Conservation (phyloP, 805 yeast species). For the Maudiozyma turicensis region DNA sequence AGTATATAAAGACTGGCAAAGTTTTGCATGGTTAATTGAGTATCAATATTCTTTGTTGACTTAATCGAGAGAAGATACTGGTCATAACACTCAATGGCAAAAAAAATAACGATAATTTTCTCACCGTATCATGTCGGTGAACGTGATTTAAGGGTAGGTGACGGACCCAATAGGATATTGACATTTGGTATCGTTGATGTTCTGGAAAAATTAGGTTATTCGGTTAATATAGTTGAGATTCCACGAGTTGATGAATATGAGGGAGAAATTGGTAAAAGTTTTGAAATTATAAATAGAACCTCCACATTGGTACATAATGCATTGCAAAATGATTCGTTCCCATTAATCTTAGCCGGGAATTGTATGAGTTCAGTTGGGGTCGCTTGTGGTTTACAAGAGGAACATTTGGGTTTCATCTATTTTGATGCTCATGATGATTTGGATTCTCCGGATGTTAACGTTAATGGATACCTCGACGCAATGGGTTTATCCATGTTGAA, state of each 20-base stretch:
- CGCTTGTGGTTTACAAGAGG: not conserved
- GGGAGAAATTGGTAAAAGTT: constrained; percentile 1
- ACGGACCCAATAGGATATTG: not conserved
- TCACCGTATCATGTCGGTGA: constrained; percentile 1
- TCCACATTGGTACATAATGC: not conserved
- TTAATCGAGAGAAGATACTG: not conserved
- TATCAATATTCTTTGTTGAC: too few relatives aligned
- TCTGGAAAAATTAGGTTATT: not conserved
- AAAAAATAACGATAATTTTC: not conserved
- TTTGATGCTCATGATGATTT: constrained; percentile 1
- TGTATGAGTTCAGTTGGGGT: not conserved
- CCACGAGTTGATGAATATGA: constrained; percentile 1
- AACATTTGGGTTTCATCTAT: not conserved
- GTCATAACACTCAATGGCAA: not conserved
- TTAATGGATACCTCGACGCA: not conserved
- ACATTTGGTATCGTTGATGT: not conserved
- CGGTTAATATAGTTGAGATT: not conserved
- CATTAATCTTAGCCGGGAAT: not conserved
- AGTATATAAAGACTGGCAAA: too few relatives aligned
- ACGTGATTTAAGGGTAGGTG: not conserved
- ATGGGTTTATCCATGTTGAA: not conserved
- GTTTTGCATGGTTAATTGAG: too few relatives aligned
- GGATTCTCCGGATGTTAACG: not conserved
- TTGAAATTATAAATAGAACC: not conserved
- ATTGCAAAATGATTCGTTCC: not conserved